Evolutionary conservation across 2,329 filamentous ascomycete species (phyloP).

Genomic region (Ascosphaera apis): DNA sequence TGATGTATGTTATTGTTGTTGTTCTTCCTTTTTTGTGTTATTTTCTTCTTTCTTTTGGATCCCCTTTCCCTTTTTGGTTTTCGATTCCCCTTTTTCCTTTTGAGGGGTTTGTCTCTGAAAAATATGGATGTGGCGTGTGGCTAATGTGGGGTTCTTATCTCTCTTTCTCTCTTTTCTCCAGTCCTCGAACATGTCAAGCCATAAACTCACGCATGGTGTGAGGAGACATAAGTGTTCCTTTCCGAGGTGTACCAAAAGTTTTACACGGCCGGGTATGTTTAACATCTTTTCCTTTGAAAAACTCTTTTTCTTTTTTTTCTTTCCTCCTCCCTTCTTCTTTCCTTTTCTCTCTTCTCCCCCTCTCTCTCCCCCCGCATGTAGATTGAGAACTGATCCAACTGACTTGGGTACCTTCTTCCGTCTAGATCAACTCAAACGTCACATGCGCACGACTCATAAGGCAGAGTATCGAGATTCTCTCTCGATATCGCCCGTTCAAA

Average conservation of each 20-base stretch:
- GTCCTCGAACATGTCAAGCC: conserved; percentile 24
- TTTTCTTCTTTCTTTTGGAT: not conserved
- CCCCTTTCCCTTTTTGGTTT: too few relatives aligned
- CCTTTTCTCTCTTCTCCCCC: not conserved
- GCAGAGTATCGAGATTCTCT: too few relatives aligned
- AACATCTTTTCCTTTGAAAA: not conserved
- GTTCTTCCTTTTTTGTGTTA: not conserved
- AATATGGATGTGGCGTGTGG: too few relatives aligned
- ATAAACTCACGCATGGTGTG: conserved; percentile 20
- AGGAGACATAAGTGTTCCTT: conserved; percentile 19
- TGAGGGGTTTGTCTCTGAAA: too few relatives aligned
- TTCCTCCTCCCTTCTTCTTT: too few relatives aligned
- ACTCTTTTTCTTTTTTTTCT: too few relatives aligned
- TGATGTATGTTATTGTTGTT: conserved; percentile 19
- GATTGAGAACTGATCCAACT: too few relatives aligned
- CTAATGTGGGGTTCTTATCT: too few relatives aligned
- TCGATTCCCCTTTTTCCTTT: too few relatives aligned
- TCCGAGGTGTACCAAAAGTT: conserved; percentile 19
- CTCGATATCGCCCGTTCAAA: too few relatives aligned
- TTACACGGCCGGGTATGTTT: conserved; percentile 20
- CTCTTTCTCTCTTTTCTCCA: too few relatives aligned
- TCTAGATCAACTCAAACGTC: conserved; percentile 19
- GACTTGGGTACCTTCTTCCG: too few relatives aligned
- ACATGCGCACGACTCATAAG: conserved; percentile 17
- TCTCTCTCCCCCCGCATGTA: not conserved